Conservation (phyloP, 2,329 filamentous ascomycete genomes). For the Neospermospora avenae region DNA sequence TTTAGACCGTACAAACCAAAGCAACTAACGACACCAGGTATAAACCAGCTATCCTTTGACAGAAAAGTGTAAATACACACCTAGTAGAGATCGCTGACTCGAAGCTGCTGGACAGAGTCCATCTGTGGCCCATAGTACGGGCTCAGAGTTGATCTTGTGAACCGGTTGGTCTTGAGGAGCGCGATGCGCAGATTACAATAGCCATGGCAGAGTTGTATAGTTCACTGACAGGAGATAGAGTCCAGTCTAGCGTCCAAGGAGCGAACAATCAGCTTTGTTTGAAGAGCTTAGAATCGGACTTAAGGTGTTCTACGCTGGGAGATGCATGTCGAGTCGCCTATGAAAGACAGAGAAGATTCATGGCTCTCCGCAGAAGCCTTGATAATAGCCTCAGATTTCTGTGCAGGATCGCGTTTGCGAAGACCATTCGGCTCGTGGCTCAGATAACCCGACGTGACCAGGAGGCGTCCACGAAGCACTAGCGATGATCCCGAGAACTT, state of each 20-base stretch:
- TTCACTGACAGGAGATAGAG: background rate
- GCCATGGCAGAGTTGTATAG: background rate
- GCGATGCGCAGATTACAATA: background rate
- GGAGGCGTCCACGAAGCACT: background rate
- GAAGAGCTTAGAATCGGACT: background rate
- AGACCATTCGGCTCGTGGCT: background rate
- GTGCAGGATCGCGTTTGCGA: background rate
- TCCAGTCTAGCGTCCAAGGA: background rate
- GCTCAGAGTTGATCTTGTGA: too few species aligned
- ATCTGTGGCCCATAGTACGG: too few species aligned
- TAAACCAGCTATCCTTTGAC: slow-evolving; percentile 2
- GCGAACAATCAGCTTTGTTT: background rate
- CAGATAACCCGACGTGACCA: background rate
- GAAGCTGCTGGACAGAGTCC: background rate
- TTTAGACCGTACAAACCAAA: background rate
- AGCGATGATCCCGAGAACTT: slow-evolving; percentile 1
- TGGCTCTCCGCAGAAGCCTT: background rate
- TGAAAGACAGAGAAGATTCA: background rate
- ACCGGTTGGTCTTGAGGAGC: too few species aligned
- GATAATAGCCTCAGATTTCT: background rate
- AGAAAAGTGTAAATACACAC: background rate
- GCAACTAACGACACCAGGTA: slow-evolving; percentile 1
- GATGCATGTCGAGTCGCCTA: background rate
- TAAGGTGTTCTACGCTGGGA: background rate
- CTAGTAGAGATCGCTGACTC: slow-evolving; percentile 4